Base-by-base conservation (phyloP, 108 stramenopile species). In the Skeletonema grethae region DNA sequence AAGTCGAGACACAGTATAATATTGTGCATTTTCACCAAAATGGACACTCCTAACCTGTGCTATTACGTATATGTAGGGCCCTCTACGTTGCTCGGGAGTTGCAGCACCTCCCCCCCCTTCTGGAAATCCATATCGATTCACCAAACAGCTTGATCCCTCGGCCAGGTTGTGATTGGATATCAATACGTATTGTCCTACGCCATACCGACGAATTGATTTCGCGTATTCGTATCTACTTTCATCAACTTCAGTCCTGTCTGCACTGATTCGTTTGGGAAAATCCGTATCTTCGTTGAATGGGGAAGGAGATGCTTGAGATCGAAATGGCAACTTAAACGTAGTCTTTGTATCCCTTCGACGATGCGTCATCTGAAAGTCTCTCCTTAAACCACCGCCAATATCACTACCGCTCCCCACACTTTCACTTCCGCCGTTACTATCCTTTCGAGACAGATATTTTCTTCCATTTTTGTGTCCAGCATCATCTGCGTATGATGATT, bases 81-180 rank as follows among this genome's bases (percentile, higher is more conserved):
- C 94, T 22, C 69, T 31, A 30, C 75, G 64, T 57, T 94, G 82
- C 22, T 81, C 81, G 32, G 79, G 70, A 2, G 70, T 73, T 6
- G 31, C 70, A 3, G 89, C 86, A 55, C 86, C 75, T 29, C 81
- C 88, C 29, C 64, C 78, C 62, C 67, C 63, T 53, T 67, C 61
- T n/a, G 90, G 85, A 71, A 83, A 92, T 10, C 89, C 90, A 61
- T 67, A 65, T 24, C 29, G 53, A 60, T 92, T 92, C 7, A 95
- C 88, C 13, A 75, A 15, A 18, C 63, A 57, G 15, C 18, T 10
- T 45, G 57, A 13, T 11, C 50, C 50, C 2, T 68, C 50, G 3
- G 35, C 15, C 11, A 61, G 35, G 34, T 56, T 55, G 64, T 77
- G 70, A 46, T 77, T 77, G 48, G 76, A 73, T 18, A 82, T 77